Base-by-base conservation (phyloP, 2,329 filamentous ascomycete genomes). In the Pyrenochaeta sp. region DNA sequence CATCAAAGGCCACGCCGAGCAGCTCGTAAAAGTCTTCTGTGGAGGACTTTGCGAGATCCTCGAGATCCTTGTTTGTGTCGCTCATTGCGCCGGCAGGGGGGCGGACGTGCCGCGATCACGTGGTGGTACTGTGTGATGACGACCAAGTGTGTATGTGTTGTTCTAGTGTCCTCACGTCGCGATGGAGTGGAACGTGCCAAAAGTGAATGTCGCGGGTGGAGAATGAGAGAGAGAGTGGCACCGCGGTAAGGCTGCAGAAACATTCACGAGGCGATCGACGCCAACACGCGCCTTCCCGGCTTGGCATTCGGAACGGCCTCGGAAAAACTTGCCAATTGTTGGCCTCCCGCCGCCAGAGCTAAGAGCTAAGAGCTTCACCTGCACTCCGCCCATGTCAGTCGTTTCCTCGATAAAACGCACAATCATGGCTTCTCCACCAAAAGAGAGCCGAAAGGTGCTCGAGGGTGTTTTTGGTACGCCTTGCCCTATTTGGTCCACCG, bases 1-100 rank as follows among this genome's bases (percentile, higher is more conserved):
- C 85, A 15, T 87, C 83, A 17, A 86, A 81, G 50, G 86, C 80
- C 44, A 95, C 81, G 49, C 84, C 84, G 14, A 96, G 84, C 21
- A 96, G 83, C 21, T 85, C 86, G 79, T 95, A 97, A 60, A 94
- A 90, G 75, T 96, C 91, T 63, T 77, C 69, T 2, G 72, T 67
- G 11, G 72, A 67, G 32, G 71, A 75, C 51, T 77, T 71, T 4
- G 78, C 77, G 29, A 77, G 70, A 3, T 78, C 71, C 43, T 77
- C 74, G 50, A 82, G 74, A 48, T 80, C 78, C 42, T 75, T 76
- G 61, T 71, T 65, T 39, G 46, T 49, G 49, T 71, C 70, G 37
- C 71, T 63, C 77, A 78, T 79, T 35, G 46, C 58, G 49, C 40
- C 20, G 44, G 32, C 11, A n/a, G 27, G 37, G 42, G 14, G 30